phyloP scores from a whole-genome alignment of 1,284 basidiomycete species.

The Gymnopus androsaceus region DNA sequence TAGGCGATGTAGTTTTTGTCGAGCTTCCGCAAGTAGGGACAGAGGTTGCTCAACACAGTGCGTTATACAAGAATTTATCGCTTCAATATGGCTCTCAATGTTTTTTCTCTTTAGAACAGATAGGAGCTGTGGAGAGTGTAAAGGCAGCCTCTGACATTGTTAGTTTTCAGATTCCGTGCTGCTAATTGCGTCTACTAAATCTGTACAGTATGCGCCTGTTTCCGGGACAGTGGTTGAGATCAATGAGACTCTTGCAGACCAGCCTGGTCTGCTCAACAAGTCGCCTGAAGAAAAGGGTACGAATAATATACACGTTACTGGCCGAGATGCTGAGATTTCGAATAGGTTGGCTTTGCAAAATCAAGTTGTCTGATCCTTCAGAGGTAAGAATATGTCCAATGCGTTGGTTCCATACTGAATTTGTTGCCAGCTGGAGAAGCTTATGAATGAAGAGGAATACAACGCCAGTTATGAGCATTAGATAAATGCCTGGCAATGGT shows the following conservation, averaged over 20 bases:
- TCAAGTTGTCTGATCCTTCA: slow-evolving; percentile 76
- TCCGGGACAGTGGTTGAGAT: slow-evolving; percentile 83
- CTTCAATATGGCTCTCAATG: neutral
- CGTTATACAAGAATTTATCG: slow-evolving; percentile 28
- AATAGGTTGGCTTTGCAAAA: slow-evolving; percentile 94
- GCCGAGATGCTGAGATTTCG: neutral
- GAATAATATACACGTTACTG: slow-evolving; percentile 20
- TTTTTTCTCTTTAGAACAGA: slow-evolving; percentile 63
- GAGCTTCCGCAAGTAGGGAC: slow-evolving; percentile 82
- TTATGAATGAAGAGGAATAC: slow-evolving; percentile 83
- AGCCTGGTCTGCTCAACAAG: slow-evolving; percentile 89
- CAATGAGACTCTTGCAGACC: slow-evolving; percentile 70
- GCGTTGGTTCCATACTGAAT: neutral
- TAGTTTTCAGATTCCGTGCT: slow-evolving; percentile 30
- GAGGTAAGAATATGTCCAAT: slow-evolving; percentile 52
- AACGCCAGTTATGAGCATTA: slow-evolving; percentile 65
- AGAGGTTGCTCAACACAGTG: slow-evolving; percentile 79
- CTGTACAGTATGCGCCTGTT: slow-evolving; percentile 83
- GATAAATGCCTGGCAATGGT: slow-evolving; percentile 15
- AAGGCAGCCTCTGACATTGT: slow-evolving; percentile 97
- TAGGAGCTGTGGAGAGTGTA: slow-evolving; percentile 97
- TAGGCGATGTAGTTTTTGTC: slow-evolving; percentile 98
- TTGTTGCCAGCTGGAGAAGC: slow-evolving; percentile 59
- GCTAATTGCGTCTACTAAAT: slow-evolving; percentile 7
- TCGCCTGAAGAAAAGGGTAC: slow-evolving; percentile 83